Evolutionary conservation across 2,329 filamentous ascomycete genomes (phyloP), one percentile per base, ranked within the genome.

Genomic region (Fusarium phyllophilum): DNA sequence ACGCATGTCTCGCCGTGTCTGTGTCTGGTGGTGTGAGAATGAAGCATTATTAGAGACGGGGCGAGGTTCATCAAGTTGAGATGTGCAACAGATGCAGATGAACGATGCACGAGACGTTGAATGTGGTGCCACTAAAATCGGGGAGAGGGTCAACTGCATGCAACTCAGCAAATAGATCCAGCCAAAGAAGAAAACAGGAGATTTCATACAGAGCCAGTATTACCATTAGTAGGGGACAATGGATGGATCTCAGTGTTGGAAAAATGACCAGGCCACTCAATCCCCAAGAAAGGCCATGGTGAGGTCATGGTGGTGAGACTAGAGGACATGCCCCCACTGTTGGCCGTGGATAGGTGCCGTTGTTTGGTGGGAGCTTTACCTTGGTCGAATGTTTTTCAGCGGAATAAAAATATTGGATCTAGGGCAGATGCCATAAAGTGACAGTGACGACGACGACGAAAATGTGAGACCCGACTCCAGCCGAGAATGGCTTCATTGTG

Each of bases 251-350:
- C 42, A 66, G 52, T 49, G 20, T 20, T 33, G 52, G 39, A 24
- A 62, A 62, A 60, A 46, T 68, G 68, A 48, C 69, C 68, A 61
- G 46, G 44, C 49, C 49, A 71, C 48, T 51, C 29, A 29, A 34
- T 24, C 42, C 68, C 49, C 22, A 31, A 56, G 38, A 67, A 60
- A 64, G 70, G 34, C 73, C 71, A 74, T 64, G 62, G 65, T 76
- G 74, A 76, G 74, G 74, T 76, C 74, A 76, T 76, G 74, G 74
- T 76, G 74, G 74, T 76, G 62, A 76, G 74, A 76, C 69, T 22
- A 31, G 33, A 55, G 58, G 51, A 44, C 15, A 36, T 41, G 63
- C 46, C 72, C 66, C 72, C 72, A 68, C 72, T 66, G 38, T 55
- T 66, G 70, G 55, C 70, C 66, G 36, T 52, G 44, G n/a, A 63